Conservation (phyloP, 2,329 filamentous ascomycete species). For the Aspergillus udagawae region DNA sequence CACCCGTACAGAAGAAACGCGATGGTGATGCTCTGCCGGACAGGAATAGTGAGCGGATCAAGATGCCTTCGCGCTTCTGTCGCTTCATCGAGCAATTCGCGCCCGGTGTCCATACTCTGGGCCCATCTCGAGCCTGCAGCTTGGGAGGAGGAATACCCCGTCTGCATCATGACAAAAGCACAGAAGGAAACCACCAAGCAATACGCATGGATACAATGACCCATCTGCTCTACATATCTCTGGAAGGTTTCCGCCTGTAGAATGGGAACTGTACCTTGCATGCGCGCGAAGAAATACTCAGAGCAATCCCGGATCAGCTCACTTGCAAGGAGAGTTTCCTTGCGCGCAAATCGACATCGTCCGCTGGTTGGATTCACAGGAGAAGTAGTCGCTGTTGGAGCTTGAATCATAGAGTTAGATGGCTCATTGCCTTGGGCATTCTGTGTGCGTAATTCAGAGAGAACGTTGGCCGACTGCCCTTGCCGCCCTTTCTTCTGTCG, state of each 20-base stretch:
- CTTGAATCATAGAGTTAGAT: neutral
- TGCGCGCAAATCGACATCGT: slow-evolving; percentile 4
- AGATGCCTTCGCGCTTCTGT: slow-evolving; percentile 19
- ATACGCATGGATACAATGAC: slow-evolving; percentile 19
- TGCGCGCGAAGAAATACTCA: slow-evolving; percentile 18
- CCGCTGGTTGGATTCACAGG: neutral
- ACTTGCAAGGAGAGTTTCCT: slow-evolving; percentile 3
- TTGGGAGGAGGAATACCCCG: slow-evolving; percentile 11
- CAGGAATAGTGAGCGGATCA: slow-evolving; percentile 18
- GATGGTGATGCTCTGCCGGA: slow-evolving; percentile 49
- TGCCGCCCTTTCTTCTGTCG: slow-evolving; percentile 20
- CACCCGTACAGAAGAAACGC: slow-evolving; percentile 69
- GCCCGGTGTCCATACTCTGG: slow-evolving; percentile 9
- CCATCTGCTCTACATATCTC: slow-evolving; percentile 17
- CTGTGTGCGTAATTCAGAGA: slow-evolving; percentile 14
- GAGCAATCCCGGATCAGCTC: slow-evolving; percentile 13
- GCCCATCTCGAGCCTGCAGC: neutral
- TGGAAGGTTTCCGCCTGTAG: slow-evolving; percentile 19
- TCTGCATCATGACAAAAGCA: slow-evolving; percentile 32
- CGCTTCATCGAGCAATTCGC: slow-evolving; percentile 24
- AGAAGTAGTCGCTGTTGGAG: neutral
- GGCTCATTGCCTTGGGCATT: neutral
- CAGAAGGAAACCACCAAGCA: slow-evolving; percentile 35
- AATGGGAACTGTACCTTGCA: slow-evolving; percentile 27
- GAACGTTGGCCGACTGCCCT: slow-evolving; percentile 17